A percentile compares a stretch with the other conserved stretches of the same genome.
These are phyloP conservation scores for Zoysia pacifica DNA, from an alignment of 176 grass and related monocot species.

Conservation along the genomic window DNA sequence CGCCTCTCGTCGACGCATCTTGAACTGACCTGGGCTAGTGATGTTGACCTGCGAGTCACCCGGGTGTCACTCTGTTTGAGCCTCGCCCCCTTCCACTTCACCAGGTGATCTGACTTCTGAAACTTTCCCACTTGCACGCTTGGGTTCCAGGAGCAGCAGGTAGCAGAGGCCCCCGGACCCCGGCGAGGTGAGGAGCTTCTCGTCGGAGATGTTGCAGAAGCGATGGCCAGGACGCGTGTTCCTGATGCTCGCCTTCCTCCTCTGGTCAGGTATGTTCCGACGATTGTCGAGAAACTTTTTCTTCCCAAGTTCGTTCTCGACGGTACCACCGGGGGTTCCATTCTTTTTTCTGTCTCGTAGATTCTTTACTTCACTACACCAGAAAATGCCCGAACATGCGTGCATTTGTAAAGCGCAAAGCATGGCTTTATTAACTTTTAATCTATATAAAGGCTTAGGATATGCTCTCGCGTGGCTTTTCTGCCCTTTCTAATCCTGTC, in stretches of 20 bases:
- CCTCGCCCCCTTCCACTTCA: no score
- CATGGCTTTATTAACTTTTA: background rate
- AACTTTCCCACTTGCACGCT: background rate
- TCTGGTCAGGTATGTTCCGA: slow-evolving; percentile 42
- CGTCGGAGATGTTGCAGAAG: slow-evolving; percentile 42
- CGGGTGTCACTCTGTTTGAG: no score
- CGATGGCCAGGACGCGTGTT: slow-evolving; percentile 52
- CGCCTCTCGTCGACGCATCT: no score
- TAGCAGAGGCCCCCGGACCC: no score
- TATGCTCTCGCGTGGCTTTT: slow-evolving; percentile 35
- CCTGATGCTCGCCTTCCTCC: slow-evolving; percentile 22
- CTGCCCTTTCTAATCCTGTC: slow-evolving; percentile 5
- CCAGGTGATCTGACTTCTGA: background rate
- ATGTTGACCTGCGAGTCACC: no score
- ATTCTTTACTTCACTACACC: slow-evolving; percentile 41
- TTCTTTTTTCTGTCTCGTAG: background rate
- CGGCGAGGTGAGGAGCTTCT: background rate
- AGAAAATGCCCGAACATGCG: background rate
- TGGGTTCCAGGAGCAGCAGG: background rate
- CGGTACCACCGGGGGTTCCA: background rate
- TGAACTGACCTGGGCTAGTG: no score
- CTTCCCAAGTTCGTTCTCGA: background rate
- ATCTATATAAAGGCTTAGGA: slow-evolving; percentile 8
- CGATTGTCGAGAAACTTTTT: background rate
- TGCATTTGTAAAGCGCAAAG: slow-evolving; percentile 1